Evolutionary conservation across 257 asterid species (phyloP), one percentile per base, ranked within the genome.

Genomic region (Leptodermis oblonga): DNA sequence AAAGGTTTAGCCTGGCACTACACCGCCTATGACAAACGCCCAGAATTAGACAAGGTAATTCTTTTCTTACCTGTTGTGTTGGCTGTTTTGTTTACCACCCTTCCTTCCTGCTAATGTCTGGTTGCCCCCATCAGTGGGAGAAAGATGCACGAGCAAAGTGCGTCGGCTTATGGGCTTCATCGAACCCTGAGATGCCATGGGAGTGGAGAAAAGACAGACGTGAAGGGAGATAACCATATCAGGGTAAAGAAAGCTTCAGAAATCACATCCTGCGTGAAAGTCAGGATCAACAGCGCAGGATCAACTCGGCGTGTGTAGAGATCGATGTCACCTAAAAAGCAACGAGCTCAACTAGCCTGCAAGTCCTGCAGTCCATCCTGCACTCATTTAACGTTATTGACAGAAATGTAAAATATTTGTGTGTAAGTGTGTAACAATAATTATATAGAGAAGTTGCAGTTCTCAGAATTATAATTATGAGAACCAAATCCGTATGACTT

Each of bases 161-260:
- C 26, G 63, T 86, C 12, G 99, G 99, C 7, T 53, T 89, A 62
- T 94, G 99, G 97, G 83, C 95, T 0, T 63, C 87, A 15, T 36
- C 79, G 2, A 89, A 94, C 73, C 99, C 99, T n/a, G 93, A 91
- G 76, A 91, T 79, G 98, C 99, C 99, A 67, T 91, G 97, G 99
- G 97, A 94, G 68, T 91, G 98, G 97, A 87, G 99, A 54, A 94
- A 87, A 80, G 80, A 89, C 67, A 78, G 79, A 72, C 97, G 99
- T 17, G 88, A 87, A 77, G 89, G 83, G 65, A 84, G 92, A 78
- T 75, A 70, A 68, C 55, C 62, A 1, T 11, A 23, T 5, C 30
- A 25, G 12, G 17, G 34, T 17, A 25, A 26, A 54, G 61, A 25
- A 23, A 53, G 6, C 6, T 34, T 34, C 6, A 34, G 39, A 34